Evolutionary conservation across 768 basidiomycete genomes (phyloP).

Genomic region (Botryobasidium botryosum): DNA sequence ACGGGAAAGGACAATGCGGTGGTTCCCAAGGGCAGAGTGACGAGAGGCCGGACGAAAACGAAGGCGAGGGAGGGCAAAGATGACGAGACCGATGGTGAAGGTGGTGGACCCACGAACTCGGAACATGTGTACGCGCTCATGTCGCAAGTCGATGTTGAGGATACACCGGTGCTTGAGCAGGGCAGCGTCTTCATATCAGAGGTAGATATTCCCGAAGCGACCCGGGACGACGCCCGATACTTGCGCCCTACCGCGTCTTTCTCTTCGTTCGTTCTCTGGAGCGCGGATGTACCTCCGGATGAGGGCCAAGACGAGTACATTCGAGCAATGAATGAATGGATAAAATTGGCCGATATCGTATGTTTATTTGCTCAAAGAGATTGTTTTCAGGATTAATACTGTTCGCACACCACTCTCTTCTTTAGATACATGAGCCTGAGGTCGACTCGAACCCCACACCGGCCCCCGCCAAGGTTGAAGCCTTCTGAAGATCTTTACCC

Average conservation of each 20-base stretch:
- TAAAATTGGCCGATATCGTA: conserved; percentile 45
- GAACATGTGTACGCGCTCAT: conserved; percentile 3
- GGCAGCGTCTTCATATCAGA: too few species aligned
- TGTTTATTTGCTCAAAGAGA: too few species aligned
- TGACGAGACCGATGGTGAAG: too few species aligned
- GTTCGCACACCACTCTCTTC: too few species aligned
- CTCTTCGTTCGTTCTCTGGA: conserved; percentile 56
- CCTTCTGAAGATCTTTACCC: too few species aligned
- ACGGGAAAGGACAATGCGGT: too few species aligned
- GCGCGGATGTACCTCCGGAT: conserved; percentile 53
- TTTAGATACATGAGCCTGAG: too few species aligned
- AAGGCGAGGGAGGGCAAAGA: too few species aligned
- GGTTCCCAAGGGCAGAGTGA: conserved; percentile 5
- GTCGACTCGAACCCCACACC: too few species aligned
- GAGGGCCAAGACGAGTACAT: conserved; percentile 56
- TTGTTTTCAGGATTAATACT: too few species aligned
- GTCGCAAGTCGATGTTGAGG: neutral
- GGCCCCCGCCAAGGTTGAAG: too few species aligned
- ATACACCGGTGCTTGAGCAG: conserved; percentile 16
- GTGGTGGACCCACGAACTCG: neutral
- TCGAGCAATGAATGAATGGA: conserved; percentile 56
- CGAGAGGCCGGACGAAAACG: conserved; percentile 8
- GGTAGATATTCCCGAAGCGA: neutral
- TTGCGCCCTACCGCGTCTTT: conserved; percentile 40
- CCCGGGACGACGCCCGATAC: conserved; percentile 10